Evolutionary conservation across 257 asterid species (phyloP), one percentile per base, ranked within the genome.

Genomic region (Verbena officinalis): DNA sequence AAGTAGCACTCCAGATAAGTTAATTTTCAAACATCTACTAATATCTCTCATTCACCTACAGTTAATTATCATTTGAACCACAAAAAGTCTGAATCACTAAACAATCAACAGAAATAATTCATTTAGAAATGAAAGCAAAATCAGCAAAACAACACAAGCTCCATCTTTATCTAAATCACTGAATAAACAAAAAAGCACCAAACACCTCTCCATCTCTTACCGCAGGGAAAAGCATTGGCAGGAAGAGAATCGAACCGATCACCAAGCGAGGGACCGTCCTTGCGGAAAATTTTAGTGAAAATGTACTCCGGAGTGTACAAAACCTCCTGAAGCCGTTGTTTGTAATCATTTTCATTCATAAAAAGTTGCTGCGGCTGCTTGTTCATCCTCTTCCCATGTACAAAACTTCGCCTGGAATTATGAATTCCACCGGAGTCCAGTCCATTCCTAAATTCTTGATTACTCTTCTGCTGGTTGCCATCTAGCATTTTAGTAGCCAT

Each of bases 261-360:
- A 13, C 99, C 99, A 4, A 90, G 95, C 39, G 77, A 59, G 19
- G 99, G 99, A 11, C 99, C 99, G 55, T 90, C 97, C 80, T 86
- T 86, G 59, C 98, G 72, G 77, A 89, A 92, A 68, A 83, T 76
- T 64, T 82, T 89, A 61, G 81, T 52, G 33, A 83, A 55, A 80
- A 92, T 89, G 67, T 82, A 55, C 66, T 88, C 97, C 43, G 91
- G 73, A 45, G 76, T 68, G 75, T 78, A 88, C 77, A 84, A 55
- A 57, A 79, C 81, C 79, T 90, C 97, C 86, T 94, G 97, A 45
- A 82, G 84, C 69, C 92, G 74, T 62, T 12, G 72, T 79, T 81
- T 48, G 69, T 74, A 86, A 67, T 93, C 96, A 45, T 68, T 57
- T 17, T 81, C 96, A 64, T 51, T 78, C 86, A 81, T 69, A 68